Evolutionary conservation across 495 filamentous ascomycete species (phyloP), one percentile per base, ranked within the genome.

Genomic region (Talaromyces wortmannii): DNA sequence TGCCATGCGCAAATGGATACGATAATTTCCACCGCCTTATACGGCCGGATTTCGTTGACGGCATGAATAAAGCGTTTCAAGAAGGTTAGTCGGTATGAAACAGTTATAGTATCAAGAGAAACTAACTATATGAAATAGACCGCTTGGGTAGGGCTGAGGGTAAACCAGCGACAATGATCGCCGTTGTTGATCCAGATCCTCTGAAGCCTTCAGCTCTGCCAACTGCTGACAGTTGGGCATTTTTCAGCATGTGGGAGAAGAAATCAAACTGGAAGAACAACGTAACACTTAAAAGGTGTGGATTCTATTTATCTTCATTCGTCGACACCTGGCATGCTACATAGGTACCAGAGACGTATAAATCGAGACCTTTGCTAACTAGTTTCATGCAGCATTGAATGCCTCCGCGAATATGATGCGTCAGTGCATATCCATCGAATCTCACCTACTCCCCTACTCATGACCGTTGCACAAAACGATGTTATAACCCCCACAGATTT

Each of bases 381-480:
- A 2, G 8, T 40, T 10, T 8, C 13, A 61, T 10, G 36, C 13
- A 61, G 57, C 57, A 61, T 53, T 29, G 57, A 52, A 18, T 8
- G 44, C 16, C 47, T 66, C 50, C 58, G 63, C 13, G 61, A 42
- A 48, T 62, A 69, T 55, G 50, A 66, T 18, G 56, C 63, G 10
- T 59, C 52, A 6, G 15, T 13, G 17, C 50, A 55, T 18, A 66
- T 70, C 53, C 54, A 64, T 52, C 63, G 52, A 43, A 67, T 70
- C 45, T 56, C 61, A 8, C 67, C 67, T 10, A 70, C 64, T 8
- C 66, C 67, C n/a, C 47, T 70, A 45, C 53, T 67, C 29, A 65
- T 70, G 57, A 59, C 55, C 4, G 58, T 70, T 11, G 64, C 63
- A 18, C 44, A 59, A 23, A 55, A 62, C 40, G 67, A 70, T 45